Evolutionary conservation across 495 filamentous ascomycete species (phyloP).

Genomic region (Neurospora sp.): DNA sequence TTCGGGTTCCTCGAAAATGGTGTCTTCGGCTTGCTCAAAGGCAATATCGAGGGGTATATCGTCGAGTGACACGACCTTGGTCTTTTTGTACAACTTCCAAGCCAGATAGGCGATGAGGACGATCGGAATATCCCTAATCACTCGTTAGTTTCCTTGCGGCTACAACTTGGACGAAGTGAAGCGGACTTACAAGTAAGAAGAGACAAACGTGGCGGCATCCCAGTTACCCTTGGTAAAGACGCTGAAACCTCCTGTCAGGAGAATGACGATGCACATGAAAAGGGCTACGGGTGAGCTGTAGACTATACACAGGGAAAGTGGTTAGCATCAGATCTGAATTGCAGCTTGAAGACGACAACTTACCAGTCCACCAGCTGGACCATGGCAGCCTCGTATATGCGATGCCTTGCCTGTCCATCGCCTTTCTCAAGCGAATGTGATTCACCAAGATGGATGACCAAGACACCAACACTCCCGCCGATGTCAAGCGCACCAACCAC

Average conservation of each 20-base stretch:
- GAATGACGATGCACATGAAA: conserved; percentile 35
- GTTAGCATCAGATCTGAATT: not conserved
- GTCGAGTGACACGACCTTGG: conserved; percentile 40
- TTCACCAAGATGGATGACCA: conserved; percentile 41
- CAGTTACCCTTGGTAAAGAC: conserved; percentile 41
- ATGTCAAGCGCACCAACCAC: conserved; percentile 49
- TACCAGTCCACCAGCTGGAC: conserved; percentile 34
- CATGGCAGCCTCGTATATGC: conserved; percentile 28
- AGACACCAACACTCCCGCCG: conserved; percentile 44
- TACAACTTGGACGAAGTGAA: fast-evolving
- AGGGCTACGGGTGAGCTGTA: conserved; percentile 29
- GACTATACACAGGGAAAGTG: conserved; percentile 2
- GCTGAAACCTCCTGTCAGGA: conserved; percentile 37
- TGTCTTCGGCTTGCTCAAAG: conserved; percentile 25
- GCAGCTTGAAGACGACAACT: not conserved
- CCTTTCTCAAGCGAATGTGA: conserved; percentile 35
- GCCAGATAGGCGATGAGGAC: conserved; percentile 40
- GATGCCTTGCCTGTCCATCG: conserved; percentile 34
- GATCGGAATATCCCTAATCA: conserved; percentile 42
- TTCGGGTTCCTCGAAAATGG: conserved; percentile 24
- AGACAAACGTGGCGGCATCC: conserved; percentile 36
- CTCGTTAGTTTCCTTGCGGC: not conserved
- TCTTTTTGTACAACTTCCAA: conserved; percentile 46
- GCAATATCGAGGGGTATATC: conserved; percentile 39
- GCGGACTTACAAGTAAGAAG: conserved; percentile 36